These are phyloP conservation scores for Rhizoctonia solani DNA, from an alignment of 1,284 basidiomycete species.

Conservation along the genomic window DNA sequence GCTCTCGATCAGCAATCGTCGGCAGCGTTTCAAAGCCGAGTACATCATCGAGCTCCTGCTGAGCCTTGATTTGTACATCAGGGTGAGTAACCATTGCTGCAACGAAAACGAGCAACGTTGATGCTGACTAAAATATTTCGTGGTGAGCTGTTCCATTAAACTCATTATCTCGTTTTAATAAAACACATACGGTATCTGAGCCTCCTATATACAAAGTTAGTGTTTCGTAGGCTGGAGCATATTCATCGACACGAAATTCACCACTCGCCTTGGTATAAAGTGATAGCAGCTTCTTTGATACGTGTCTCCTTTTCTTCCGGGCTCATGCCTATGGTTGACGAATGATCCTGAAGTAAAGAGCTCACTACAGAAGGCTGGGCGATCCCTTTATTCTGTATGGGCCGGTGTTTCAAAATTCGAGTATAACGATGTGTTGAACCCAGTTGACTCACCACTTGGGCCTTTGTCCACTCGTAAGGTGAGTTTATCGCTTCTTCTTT, in stretches of 20 bases:
- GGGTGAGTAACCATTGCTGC: constrained; percentile 46
- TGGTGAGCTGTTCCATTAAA: neutral
- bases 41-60: constrained; percentile 48
- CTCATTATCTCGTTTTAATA: neutral
- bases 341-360: neutral
- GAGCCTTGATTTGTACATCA: too few species aligned
- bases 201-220: neutral
- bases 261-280: neutral
- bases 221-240: neutral
- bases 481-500: neutral
- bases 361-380: neutral
- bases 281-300: constrained; percentile 4
- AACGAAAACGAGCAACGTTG: constrained; percentile 31
- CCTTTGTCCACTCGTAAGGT: constrained; percentile 15
- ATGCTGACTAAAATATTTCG: neutral
- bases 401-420: neutral
- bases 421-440: neutral
- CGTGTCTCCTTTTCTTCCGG: neutral
- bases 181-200: constrained; percentile 6
- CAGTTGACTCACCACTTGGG: neutral
- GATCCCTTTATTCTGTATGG: neutral
- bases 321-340: neutral
- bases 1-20: constrained; percentile 43
- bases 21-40: constrained; percentile 47
- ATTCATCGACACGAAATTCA: neutral